Percentiles rank a stretch among this genome's conserved stretches.
phyloP scores from a whole-genome alignment of 495 filamentous ascomycete species.

The Podospora australis region DNA sequence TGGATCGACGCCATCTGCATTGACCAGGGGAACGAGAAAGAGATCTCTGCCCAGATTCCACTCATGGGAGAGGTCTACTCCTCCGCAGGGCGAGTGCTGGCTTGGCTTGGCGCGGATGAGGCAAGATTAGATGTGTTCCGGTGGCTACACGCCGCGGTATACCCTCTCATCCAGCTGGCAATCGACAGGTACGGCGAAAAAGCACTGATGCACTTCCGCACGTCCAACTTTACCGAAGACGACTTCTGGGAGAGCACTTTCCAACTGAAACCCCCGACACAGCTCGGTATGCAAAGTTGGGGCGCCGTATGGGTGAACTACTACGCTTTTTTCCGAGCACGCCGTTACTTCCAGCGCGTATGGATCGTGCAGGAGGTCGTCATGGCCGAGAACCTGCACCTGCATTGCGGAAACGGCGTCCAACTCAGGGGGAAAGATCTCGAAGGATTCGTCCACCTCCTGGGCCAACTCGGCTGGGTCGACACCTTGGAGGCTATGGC shows the following conservation, averaged over 20 bases:
- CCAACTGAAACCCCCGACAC: not conserved
- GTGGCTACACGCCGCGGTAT: slow-evolving; percentile 7
- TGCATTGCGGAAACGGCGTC: slow-evolving; percentile 2
- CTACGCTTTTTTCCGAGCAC: slow-evolving; percentile 7
- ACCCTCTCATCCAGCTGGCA: not conserved
- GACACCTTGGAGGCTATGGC: not conserved
- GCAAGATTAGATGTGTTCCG: slow-evolving; percentile 2
- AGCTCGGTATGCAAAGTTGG: not conserved
- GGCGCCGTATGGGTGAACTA: slow-evolving; percentile 7
- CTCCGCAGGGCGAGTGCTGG: slow-evolving; percentile 9
- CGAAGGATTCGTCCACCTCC: not conserved
- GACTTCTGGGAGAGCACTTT: slow-evolving; percentile 8
- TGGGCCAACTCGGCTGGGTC: slow-evolving; percentile 7
- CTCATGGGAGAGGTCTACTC: slow-evolving; percentile 26
- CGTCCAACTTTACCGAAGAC: slow-evolving; percentile 4
- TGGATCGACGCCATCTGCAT: slow-evolving; percentile 26
- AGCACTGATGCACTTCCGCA: slow-evolving; percentile 1
- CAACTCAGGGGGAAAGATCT: slow-evolving; percentile 6
- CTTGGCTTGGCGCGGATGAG: slow-evolving; percentile 8
- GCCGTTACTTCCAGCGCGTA: slow-evolving; percentile 11
- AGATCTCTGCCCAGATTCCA: slow-evolving; percentile 21
- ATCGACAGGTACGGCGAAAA: not conserved
- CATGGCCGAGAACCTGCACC: slow-evolving; percentile 2
- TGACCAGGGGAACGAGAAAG: slow-evolving; percentile 16
- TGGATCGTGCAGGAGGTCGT: slow-evolving; percentile 16